These are phyloP conservation scores for Saccharomycopsis hybrid DNA, from an alignment of 1,139 yeast species.

Conservation along the genomic window DNA sequence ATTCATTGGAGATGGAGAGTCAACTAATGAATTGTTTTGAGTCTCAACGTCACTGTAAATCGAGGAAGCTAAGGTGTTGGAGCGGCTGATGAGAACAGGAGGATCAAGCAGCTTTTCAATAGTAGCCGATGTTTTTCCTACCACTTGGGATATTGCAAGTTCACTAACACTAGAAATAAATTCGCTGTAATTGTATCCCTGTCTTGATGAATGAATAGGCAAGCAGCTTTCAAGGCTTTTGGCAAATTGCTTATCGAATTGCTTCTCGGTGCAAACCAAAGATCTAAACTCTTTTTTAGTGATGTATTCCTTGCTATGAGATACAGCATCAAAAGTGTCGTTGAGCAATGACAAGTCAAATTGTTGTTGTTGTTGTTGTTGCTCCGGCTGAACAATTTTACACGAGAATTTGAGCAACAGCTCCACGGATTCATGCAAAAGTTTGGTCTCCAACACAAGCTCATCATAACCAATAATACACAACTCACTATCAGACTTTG, in stretches of 20 bases:
- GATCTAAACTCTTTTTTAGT: conserved; percentile 18
- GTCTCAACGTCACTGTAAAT: background rate
- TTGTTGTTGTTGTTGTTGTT: no score
- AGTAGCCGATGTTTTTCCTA: background rate
- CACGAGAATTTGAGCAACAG: background rate
- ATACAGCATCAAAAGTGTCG: no score
- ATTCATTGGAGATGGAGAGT: background rate
- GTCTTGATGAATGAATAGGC: conserved; percentile 14
- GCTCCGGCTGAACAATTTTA: no score
- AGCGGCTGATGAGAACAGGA: background rate
- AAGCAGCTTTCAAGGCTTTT: conserved; percentile 12
- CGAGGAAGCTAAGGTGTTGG: background rate
- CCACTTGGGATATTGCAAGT: background rate
- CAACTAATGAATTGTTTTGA: no score
- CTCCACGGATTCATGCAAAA: conserved; percentile 3
- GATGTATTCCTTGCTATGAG: conserved; percentile 5
- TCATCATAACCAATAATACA: conserved; percentile 8
- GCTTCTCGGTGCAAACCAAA: background rate
- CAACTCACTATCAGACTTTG: background rate
- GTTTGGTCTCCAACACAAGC: conserved; percentile 7
- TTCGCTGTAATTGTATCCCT: conserved; percentile 13
- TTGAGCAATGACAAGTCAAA: no score
- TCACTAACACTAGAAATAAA: conserved; percentile 1
- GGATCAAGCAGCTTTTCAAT: background rate
- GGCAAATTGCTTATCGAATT: conserved; percentile 7